Base-by-base conservation (phyloP, 2,329 filamentous ascomycete species). In the Calcarisporium arbuscula region DNA sequence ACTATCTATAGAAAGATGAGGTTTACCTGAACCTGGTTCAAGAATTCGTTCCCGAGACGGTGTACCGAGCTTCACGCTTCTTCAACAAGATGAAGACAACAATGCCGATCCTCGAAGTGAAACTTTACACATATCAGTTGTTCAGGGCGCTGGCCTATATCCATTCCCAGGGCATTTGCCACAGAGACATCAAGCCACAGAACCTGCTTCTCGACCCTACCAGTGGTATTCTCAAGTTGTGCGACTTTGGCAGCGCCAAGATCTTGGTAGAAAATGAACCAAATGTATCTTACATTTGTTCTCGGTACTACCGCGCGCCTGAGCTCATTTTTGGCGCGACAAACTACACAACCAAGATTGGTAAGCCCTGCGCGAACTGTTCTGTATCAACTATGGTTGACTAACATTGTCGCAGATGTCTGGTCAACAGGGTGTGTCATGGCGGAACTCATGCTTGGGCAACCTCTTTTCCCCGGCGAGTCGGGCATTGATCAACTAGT, bases 31-130 rank as follows among this genome's bases (percentile, higher is more conserved):
- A 98, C 58, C 76, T 98, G 42, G 90, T 98, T 34, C 87, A 96
- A 61, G 92, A 98, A 61, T 98, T 88, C 54, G 92, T 98, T 32
- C 92, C 92, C 32, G 92, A 98, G 70, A 98, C 92, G 10, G 92
- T 98, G 33, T 98, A 98, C 65, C 82, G 92, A 55, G 92, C 92
- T 28, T 96, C 92, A 45, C 82, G 92, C 54, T 96, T 95, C 69
- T 98, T 98, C 76, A 96, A 94, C 75, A 98, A 98, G 72, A 83
- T 96, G 82, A 98, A 96, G 80, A 94, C 89, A 6, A 95, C 90
- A 34, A 98, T 98, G 92, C 92, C 92, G 12, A 95, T 90, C 52
- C 78, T 98, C 51, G 92, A 98, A 65, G 88, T 96, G 59, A 98
- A 98, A 73, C 82, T 98, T 44, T 98, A 96, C 73, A 98, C 90